Percentiles rank a stretch among this genome's conserved stretches.
Evolutionary conservation across 2,329 filamentous ascomycete species (phyloP).

Genomic region (Paracamarosporium sp.): DNA sequence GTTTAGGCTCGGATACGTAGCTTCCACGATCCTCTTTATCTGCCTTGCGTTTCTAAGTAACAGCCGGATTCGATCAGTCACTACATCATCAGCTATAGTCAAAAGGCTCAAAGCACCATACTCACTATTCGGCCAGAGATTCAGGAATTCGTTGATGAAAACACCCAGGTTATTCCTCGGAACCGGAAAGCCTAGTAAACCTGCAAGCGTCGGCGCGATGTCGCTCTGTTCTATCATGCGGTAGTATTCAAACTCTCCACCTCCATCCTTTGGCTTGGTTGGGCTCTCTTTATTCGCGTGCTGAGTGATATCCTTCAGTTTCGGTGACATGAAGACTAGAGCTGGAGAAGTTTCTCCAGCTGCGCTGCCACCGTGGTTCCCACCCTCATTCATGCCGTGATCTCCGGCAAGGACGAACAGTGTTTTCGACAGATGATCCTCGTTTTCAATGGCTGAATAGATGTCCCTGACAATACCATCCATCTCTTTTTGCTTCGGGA

Average conservation of each 20-base stretch:
- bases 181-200: conserved; percentile 84
- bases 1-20: conserved; percentile 68
- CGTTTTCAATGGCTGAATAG: conserved; percentile 74
- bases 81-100: conserved; percentile 35
- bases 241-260: conserved; percentile 83
- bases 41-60: conserved; percentile 81
- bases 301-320: conserved; percentile 66
- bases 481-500: conserved; percentile 94
- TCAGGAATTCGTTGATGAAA: conserved; percentile 79
- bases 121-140: conserved; percentile 76
- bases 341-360: conserved; percentile 94
- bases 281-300: conserved; percentile 55
- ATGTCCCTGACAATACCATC: conserved; percentile 79
- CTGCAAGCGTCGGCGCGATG: conserved; percentile 86
- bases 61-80: conserved; percentile 67
- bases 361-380: conserved; percentile 94
- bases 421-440: conserved; percentile 76
- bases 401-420: conserved; percentile 89
- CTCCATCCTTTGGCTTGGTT: conserved; percentile 54
- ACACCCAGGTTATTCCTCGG: conserved; percentile 90
- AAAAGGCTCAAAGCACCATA: conserved; percentile 41
- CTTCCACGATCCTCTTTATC: conserved; percentile 76
- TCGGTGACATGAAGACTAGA: conserved; percentile 88
- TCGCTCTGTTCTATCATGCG: conserved; percentile 90
- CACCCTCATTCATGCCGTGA: conserved; percentile 99